Conservation (phyloP, 768 basidiomycete species). For the Sutorius australiensis region DNA sequence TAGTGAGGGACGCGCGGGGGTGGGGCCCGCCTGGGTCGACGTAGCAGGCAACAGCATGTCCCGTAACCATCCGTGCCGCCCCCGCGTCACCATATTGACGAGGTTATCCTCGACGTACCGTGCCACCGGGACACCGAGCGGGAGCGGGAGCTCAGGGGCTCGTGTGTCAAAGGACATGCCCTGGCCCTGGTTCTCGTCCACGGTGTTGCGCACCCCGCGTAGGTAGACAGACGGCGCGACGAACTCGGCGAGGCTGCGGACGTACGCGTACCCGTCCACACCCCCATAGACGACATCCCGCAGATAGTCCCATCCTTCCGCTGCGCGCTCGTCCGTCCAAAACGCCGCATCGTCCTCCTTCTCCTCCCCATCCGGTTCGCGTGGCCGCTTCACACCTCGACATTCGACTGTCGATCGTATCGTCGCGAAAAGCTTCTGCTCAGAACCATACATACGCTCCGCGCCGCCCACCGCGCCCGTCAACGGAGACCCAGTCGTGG, state of each 20-base stretch:
- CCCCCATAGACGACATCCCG: conserved; percentile 79
- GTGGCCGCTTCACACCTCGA: conserved; percentile 17
- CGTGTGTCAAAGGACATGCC: not conserved
- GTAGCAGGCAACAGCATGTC: conserved; percentile 19
- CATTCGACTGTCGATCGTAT: conserved; percentile 37
- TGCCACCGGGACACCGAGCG: conserved; percentile 35
- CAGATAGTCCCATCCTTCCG: conserved; percentile 62
- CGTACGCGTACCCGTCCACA: conserved; percentile 70
- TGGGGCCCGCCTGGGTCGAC: not conserved
- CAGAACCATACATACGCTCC: conserved; percentile 14
- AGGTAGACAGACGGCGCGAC: conserved; percentile 33
- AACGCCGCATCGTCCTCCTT: conserved; percentile 30
- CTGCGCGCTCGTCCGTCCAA: conserved; percentile 47
- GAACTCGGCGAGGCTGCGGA: conserved; percentile 75
- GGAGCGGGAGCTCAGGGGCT: not conserved
- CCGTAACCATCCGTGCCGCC: conserved; percentile 37
- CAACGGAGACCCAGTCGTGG: too few species aligned
- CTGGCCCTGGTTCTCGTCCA: not conserved
- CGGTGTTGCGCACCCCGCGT: not conserved
- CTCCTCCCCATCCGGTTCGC: conserved; percentile 3
- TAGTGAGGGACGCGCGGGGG: too few species aligned
- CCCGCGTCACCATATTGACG: conserved; percentile 39
- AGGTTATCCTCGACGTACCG: conserved; percentile 40
- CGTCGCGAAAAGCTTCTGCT: conserved; percentile 30
- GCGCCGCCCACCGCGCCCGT: not conserved